Evolutionary conservation across 2,329 filamentous ascomycete species (phyloP).

Genomic region (Cercospora sojina): DNA sequence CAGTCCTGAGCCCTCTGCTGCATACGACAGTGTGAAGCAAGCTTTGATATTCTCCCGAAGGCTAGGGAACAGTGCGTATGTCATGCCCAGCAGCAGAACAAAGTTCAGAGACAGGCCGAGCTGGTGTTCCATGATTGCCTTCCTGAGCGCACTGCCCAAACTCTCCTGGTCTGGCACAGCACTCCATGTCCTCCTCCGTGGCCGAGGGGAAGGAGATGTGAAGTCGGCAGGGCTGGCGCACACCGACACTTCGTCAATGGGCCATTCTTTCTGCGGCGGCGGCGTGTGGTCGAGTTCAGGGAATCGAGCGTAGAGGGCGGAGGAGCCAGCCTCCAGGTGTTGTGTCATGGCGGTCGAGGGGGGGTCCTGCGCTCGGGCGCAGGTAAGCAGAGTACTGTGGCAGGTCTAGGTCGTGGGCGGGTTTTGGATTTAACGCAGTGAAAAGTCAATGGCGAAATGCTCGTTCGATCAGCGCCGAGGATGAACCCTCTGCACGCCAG

Average conservation of each 20-base stretch:
- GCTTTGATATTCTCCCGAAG: slow-evolving; percentile 76
- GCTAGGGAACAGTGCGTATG: slow-evolving; percentile 78
- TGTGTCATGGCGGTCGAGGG: slow-evolving; percentile 16
- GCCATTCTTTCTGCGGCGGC: slow-evolving; percentile 22
- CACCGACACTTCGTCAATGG: slow-evolving; percentile 29
- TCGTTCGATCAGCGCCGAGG: slow-evolving; percentile 2
- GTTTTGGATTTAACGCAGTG: background rate
- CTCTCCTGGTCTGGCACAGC: slow-evolving; percentile 32
- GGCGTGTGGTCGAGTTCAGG: slow-evolving; percentile 22
- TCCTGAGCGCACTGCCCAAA: slow-evolving; percentile 36
- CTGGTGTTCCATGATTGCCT: slow-evolving; percentile 44
- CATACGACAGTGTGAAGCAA: slow-evolving; percentile 84
- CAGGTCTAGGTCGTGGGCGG: background rate
- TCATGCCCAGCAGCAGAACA: slow-evolving; percentile 75
- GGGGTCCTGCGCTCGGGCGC: background rate
- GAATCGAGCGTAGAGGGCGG: slow-evolving; percentile 16
- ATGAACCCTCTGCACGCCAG: background rate
- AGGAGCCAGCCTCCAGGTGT: slow-evolving; percentile 16
- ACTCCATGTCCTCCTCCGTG: slow-evolving; percentile 23
- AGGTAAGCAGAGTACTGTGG: slow-evolving; percentile 2
- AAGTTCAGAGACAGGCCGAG: slow-evolving; percentile 77
- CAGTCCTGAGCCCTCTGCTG: slow-evolving; percentile 48
- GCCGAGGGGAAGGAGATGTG: slow-evolving; percentile 7
- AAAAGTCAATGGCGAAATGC: slow-evolving; percentile 13
- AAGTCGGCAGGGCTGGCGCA: slow-evolving; percentile 31